Base-by-base conservation (phyloP, 2,329 filamentous ascomycete genomes). In the Ciborinia camelliae region DNA sequence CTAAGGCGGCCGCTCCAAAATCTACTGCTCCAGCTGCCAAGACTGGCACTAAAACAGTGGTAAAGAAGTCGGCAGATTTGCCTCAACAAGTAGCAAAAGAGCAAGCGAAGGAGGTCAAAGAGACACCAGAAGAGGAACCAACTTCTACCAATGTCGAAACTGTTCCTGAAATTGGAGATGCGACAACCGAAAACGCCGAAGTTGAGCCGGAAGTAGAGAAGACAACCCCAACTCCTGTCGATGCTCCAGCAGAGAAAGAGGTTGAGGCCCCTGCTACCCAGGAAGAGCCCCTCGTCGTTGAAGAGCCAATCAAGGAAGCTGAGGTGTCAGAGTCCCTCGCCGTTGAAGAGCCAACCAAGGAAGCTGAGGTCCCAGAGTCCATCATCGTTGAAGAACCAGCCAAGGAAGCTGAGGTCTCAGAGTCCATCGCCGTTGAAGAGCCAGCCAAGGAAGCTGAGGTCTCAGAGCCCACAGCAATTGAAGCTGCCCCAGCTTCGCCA, bases 131-230 rank as follows among this genome's bases (percentile, higher is more conserved):
- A 26, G 67, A 71, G 12, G 64, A 71, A 9, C 63, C 69, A 3
- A 61, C 66, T 41, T 62, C 66, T 23, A 67, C 68, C 9, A 71
- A 73, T 61, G 66, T 71, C 47, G 68, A 69, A 35, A 69, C 65
- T 14, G 68, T 63, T 30, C 60, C 68, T 18, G 70, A 71, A 41
- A 67, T 70, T 55, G 66, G 60, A 43, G 53, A 45, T 50, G 47
- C 62, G 50, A 64, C 61, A 32, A 60, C 60, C 32, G 69, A 68
- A 35, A 62, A 66, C 37, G 28, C 57, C 18, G 64, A 63, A 5
- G 52, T 35, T 35, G 50, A 66, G 50, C 47, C 54, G 18, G 28
- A 37, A 26, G 47, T 52, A 39, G 57, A 60, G 39, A 54, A 61
- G 30, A 23, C 20, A 43, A 37, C n/a, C n/a, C n/a, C n/a, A 52